Base-by-base conservation (phyloP, 2,329 filamentous ascomycete genomes). In the Davidsoniella australis region DNA sequence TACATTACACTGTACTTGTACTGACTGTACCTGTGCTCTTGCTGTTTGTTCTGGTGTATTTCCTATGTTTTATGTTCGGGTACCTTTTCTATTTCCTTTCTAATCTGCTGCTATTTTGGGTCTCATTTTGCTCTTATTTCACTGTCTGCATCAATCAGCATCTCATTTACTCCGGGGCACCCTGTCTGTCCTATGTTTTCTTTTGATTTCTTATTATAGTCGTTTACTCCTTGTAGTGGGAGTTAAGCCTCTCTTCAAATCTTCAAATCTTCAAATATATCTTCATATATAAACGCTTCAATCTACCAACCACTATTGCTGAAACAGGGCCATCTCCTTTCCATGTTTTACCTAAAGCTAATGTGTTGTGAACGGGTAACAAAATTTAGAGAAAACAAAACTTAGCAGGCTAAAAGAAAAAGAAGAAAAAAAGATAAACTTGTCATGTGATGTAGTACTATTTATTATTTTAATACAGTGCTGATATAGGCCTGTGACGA, bases 1-100 rank as follows among this genome's bases (percentile, higher is more conserved):
- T 49, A 52, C 45, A 41, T 33, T 47, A 51, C 45, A 40, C 45
- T 45, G 29, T 33, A 33, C 29, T 46, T 53, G n/a, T n/a, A n/a
- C n/a, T n/a, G n/a, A 40, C 45, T 45, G 29, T 33, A 33, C 29
- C 44, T 53, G 29, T 49, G 44, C 37, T 47, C 47, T 50, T 48
- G 45, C 46, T 46, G 12, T 23, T 46, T 47, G 8, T 26, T 4
- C 46, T 29, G 23, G 29, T 37, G 26, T 44, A 23, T 8, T 42
- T 36, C 16, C 10, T 24, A n/a, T 43, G 29, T 33, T 33, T 14
- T 24, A n/a, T 43, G 8, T 33, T 33, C 29, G 29, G 29, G 29
- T 33, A 9, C 29, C 14, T 39, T 18, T 18, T 8, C 29, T 23
- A 9, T 42, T 41, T 33, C 37, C 9, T 40, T 23, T 47, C 37